Evolutionary conservation across 2,329 filamentous ascomycete genomes (phyloP), one percentile per base, ranked within the genome.

Genomic region (Arthrobotrys conoides): DNA sequence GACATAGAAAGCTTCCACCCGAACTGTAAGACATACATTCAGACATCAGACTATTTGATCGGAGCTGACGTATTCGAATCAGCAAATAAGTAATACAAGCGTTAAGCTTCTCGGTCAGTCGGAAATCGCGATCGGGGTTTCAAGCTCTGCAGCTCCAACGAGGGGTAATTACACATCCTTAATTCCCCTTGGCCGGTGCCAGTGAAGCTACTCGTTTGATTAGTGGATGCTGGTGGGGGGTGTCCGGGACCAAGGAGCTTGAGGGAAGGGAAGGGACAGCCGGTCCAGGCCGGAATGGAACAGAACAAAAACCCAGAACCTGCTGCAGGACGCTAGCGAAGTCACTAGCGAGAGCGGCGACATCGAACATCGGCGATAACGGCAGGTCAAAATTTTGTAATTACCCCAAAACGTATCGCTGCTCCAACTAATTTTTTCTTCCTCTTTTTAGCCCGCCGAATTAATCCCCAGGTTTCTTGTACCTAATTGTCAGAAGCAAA

Each of bases 301-400:
- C 22, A 51, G 9, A 51, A 3, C 46, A 49, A 5, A 38, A 38
- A 9, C 36, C 46, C 18, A 16, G 46, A 10, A 22, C 1, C 67
- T 18, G 38, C 57, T 53, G 55, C 55, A 53, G 22, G 51, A 14
- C 14, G 20, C 63, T 30, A 72, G 64, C 44, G 18, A 72, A 73
- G 59, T 36, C 12, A 63, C 49, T 65, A 59, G 70, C 70, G 70
- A 67, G 41, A 67, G 75, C 75, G 75, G 73, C 75, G 46, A 63
- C 44, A 51, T 65, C 61, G 64, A 53, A 44, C 8, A 65, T 78
- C 75, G 75, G 75, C 75, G 75, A 78, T 78, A 78, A 72, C 75
- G 75, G 75, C 68, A 68, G 75, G 68, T 72, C 53, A 69, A 69
- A 67, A 61, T 61, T 73, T 73, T 30, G 27, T 30, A 30, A 30